phyloP scores from a whole-genome alignment of 208 protist species.

The Tritrichomonas musculus region DNA sequence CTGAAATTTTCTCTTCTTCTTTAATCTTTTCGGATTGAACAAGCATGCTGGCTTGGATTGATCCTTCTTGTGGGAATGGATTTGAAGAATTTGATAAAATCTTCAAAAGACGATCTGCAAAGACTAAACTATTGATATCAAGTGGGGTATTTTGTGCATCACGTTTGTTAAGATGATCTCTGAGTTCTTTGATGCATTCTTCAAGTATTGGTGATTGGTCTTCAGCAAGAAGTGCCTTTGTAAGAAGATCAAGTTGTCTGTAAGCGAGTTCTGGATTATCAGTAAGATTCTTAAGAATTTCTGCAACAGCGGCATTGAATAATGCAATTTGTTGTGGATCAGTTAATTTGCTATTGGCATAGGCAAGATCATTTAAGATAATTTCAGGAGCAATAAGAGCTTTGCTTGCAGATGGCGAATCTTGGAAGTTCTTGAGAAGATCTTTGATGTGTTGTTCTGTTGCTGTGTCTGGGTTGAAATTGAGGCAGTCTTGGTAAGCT shows the following conservation, averaged over 20 bases:
- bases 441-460: too few relatives aligned
- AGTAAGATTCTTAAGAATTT: not conserved
- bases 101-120: too few relatives aligned
- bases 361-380: not conserved
- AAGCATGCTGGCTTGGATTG: too few relatives aligned
- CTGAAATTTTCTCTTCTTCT: not conserved
- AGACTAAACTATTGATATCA: too few relatives aligned
- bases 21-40: not conserved
- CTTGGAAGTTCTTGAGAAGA: not conserved
- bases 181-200: too few relatives aligned
- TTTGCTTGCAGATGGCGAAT: not conserved
- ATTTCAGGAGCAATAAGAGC: not conserved
- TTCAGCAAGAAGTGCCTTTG: not conserved
- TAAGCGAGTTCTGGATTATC: not conserved
- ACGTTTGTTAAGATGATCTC: too few relatives aligned
- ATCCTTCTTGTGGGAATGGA: too few relatives aligned
- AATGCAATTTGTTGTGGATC: not conserved
- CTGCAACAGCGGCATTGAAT: not conserved
- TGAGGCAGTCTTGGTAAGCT: not conserved
- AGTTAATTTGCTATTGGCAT: not conserved
- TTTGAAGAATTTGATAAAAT: too few relatives aligned
- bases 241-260: not conserved
- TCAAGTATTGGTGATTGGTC: too few relatives aligned
- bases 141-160: too few relatives aligned
- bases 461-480: not conserved